Evolutionary conservation across 2,329 filamentous ascomycete species (phyloP).

Genomic region (Fonsecaea erecta): DNA sequence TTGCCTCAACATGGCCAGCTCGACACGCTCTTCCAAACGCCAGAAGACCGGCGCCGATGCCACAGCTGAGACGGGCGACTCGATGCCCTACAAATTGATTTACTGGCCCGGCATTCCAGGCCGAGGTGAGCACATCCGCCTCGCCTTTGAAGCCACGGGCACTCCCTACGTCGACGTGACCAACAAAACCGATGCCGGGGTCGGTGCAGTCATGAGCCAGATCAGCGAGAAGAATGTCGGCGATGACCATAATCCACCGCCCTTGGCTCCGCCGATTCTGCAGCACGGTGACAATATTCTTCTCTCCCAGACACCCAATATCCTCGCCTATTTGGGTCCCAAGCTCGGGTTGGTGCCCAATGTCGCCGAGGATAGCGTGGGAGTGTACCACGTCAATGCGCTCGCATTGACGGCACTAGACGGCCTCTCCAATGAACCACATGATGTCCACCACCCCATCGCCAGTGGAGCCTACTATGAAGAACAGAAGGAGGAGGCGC

Average conservation of each 20-base stretch:
- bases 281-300: constrained; percentile 57
- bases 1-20: constrained; percentile 23
- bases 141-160: constrained; percentile 71
- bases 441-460: constrained; percentile 77
- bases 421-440: constrained; percentile 69
- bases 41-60: constrained; percentile 31
- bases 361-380: constrained; percentile 52
- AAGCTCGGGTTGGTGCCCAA: constrained; percentile 57
- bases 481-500: constrained; percentile 72
- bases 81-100: constrained; percentile 27
- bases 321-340: constrained; percentile 71
- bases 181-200: constrained; percentile 55
- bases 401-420: constrained; percentile 73
- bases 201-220: constrained; percentile 55
- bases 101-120: constrained; percentile 67
- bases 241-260: constrained; percentile 66
- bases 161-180: constrained; percentile 68
- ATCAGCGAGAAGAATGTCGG: constrained; percentile 47
- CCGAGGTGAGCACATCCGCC: constrained; percentile 73
- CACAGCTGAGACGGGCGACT: not conserved
- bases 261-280: constrained; percentile 70
- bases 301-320: constrained; percentile 73
- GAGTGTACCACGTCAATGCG: constrained; percentile 63
- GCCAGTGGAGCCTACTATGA: constrained; percentile 67
- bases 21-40: constrained; percentile 34